Conservation (phyloP, 805 yeast species). For the Debaryomyces prosopidis region DNA sequence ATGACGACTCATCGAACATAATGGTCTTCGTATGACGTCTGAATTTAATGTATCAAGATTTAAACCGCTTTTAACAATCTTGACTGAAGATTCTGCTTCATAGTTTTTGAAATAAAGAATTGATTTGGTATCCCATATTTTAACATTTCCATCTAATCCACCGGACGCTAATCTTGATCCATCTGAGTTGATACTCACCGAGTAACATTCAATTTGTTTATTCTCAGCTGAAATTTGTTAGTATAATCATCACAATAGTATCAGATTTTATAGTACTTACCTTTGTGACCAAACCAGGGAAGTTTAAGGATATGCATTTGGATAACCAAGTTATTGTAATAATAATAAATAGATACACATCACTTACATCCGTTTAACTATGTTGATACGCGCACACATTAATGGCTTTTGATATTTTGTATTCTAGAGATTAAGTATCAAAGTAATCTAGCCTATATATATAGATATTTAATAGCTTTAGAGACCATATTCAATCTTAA, state of each 20-base stretch:
- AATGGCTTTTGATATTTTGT: background rate
- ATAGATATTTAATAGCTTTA: slow-evolving; percentile 3
- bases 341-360: too few relatives aligned
- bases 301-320: slow-evolving; percentile 41
- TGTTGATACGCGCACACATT: background rate
- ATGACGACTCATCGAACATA: slow-evolving; percentile 91
- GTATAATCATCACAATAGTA: slow-evolving; percentile 7
- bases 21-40: slow-evolving; percentile 44
- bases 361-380: background rate
- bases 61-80: slow-evolving; percentile 21
- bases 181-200: slow-evolving; percentile 78
- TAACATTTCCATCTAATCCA: slow-evolving; percentile 85
- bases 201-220: slow-evolving; percentile 79
- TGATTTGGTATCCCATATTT: slow-evolving; percentile 78
- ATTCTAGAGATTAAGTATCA: background rate
- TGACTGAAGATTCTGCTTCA: slow-evolving; percentile 1
- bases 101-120: slow-evolving; percentile 42
- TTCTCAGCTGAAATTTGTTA: slow-evolving; percentile 60
- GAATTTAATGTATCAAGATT: slow-evolving; percentile 16
- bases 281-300: slow-evolving; percentile 46
- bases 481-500: slow-evolving; percentile 54
- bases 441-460: background rate
- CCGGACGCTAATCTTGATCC: slow-evolving; percentile 90
- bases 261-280: slow-evolving; percentile 25
- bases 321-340: background rate